Percentiles rank a stretch among this genome's conserved stretches.
phyloP scores from a whole-genome alignment of 352 stramenopile species.

The Phytophthora niederhauseri region DNA sequence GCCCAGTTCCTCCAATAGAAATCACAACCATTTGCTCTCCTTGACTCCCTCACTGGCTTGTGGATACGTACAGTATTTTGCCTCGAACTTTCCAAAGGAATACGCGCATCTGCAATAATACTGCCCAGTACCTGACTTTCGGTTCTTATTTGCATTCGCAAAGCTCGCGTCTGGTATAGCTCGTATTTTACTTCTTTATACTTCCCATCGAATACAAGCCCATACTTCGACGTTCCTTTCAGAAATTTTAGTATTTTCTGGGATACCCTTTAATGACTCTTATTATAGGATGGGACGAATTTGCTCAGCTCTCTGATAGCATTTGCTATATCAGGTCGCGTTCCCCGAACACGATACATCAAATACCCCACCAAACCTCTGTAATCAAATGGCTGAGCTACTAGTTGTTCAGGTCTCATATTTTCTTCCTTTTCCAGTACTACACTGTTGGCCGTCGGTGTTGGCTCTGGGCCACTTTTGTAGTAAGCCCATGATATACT shows the following conservation, averaged over 20 bases:
- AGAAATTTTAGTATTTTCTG: background rate
- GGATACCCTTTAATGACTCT: background rate
- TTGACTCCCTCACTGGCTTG: constrained; percentile 16
- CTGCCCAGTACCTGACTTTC: constrained; percentile 8
- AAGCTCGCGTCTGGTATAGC: constrained; percentile 5
- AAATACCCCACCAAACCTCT: background rate
- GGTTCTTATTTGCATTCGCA: constrained; percentile 10
- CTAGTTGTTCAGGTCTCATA: no score
- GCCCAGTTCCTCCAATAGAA: constrained; percentile 14
- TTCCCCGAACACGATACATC: background rate
- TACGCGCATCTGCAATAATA: constrained; percentile 1
- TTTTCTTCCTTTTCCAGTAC: no score
- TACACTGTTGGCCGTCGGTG: no score
- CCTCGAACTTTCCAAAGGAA: constrained; percentile 11
- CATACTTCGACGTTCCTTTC: background rate
- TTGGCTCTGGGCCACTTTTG: no score
- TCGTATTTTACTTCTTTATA: constrained; percentile 7
- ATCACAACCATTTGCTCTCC: constrained; percentile 9
- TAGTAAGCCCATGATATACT: constrained; percentile 8
- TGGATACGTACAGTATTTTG: constrained; percentile 13
- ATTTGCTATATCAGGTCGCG: background rate
- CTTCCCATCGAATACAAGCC: background rate
- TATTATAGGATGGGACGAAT: background rate
- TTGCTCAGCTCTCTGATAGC: background rate
- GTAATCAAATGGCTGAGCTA: no score